Evolutionary conservation across 129 eudicot genomes (phyloP).

Genomic region (Scalesia atractyloides): DNA sequence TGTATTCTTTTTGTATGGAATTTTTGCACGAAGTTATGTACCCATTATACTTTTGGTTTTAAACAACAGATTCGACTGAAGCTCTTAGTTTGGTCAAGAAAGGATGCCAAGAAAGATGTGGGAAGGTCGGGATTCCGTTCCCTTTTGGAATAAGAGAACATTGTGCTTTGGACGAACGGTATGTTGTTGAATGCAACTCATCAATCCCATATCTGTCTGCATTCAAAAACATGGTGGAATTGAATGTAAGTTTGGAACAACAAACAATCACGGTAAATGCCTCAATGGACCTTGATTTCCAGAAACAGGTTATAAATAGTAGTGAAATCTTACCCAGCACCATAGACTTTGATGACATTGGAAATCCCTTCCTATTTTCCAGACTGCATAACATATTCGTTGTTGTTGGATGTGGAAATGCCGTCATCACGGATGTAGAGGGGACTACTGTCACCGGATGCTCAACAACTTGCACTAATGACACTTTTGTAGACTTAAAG

Average conservation of each 20-base stretch:
- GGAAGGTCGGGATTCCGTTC: not conserved
- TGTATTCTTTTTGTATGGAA: not conserved
- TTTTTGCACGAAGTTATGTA: not conserved
- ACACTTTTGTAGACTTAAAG: not conserved
- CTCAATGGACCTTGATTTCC: slow-evolving; percentile 4
- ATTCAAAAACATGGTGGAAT: not conserved
- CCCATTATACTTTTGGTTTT: not conserved
- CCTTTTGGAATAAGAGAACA: not conserved
- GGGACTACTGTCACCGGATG: slow-evolving; percentile 4
- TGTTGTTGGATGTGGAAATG: slow-evolving; percentile 30
- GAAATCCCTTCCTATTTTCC: slow-evolving; percentile 29
- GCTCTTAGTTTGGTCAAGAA: not conserved
- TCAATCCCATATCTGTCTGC: not conserved
- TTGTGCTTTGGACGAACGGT: not conserved
- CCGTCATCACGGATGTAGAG: not conserved
- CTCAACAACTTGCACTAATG: slow-evolving; percentile 18
- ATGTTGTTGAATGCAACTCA: not conserved
- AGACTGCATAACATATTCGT: slow-evolving; percentile 15
- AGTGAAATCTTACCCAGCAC: not conserved
- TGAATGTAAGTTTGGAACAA: not conserved
- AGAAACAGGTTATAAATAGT: slow-evolving; percentile 10
- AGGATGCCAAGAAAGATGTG: not conserved
- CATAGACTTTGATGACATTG: not conserved
- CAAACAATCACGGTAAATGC: not conserved
- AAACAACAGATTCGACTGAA: not conserved